Conservation (phyloP, 805 yeast species). For the Candida succiphila region DNA sequence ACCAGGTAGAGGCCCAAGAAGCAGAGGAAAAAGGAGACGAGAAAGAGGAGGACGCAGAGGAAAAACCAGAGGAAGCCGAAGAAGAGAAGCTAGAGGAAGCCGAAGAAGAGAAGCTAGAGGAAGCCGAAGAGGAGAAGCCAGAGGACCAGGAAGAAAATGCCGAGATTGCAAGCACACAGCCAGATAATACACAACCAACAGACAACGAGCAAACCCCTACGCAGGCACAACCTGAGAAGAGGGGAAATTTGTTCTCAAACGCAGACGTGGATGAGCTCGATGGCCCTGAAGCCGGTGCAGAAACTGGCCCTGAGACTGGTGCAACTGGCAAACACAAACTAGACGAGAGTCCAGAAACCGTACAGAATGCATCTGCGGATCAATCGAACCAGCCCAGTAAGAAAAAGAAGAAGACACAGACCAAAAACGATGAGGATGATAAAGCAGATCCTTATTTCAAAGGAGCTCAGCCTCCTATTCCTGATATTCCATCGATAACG, state of each 20-base stretch:
- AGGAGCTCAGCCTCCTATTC: constrained; percentile 18
- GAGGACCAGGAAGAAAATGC: not conserved
- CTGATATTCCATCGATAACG: constrained; percentile 57
- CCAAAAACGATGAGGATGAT: constrained; percentile 17
- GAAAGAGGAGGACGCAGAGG: constrained; percentile 1
- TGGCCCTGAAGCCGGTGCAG: constrained; percentile 6
- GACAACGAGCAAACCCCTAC: not conserved
- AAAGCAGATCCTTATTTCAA: constrained; percentile 16
- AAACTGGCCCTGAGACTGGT: too few relatives aligned
- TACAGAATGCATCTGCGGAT: not conserved
- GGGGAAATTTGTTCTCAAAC: constrained; percentile 8
- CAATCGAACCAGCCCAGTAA: not conserved
- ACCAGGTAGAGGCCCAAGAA: not conserved
- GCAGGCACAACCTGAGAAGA: not conserved
- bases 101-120: not conserved
- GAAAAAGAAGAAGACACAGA: not conserved
- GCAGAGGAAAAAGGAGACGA: not conserved
- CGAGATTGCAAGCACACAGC: not conserved
- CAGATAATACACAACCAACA: not conserved
- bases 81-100: constrained; percentile 3
- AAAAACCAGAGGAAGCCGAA: not conserved
- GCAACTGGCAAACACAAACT: too few relatives aligned
- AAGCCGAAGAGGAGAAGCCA: not conserved
- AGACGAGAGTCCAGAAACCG: not conserved
- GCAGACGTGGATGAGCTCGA: constrained; percentile 10